phyloP scores from a whole-genome alignment of 495 filamentous ascomycete species.

The Ramalina intermedia region DNA sequence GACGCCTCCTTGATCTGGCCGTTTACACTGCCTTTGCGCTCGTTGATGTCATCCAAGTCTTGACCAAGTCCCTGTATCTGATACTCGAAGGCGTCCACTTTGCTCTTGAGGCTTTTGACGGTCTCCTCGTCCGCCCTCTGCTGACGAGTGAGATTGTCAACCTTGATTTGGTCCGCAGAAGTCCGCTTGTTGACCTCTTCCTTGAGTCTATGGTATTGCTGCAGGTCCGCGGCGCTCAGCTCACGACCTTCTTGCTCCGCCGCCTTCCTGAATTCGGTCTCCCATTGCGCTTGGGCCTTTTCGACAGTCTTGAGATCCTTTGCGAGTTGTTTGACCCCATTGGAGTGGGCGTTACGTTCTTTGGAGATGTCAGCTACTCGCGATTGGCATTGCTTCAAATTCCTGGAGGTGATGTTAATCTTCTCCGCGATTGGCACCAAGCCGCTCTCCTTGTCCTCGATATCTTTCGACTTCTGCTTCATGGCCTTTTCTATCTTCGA shows the following conservation, averaged over 20 bases:
- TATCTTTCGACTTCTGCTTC: conserved; percentile 71
- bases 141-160: conserved; percentile 72
- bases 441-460: conserved; percentile 71
- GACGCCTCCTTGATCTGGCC: conserved; percentile 47
- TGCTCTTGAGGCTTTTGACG: conserved; percentile 70
- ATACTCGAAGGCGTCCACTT: conserved; percentile 63
- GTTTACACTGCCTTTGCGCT: conserved; percentile 47
- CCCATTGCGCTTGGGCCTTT: conserved; percentile 82
- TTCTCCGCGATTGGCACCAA: conserved; percentile 88
- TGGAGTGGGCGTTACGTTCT: conserved; percentile 55
- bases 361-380: conserved; percentile 57
- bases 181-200: conserved; percentile 78
- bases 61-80: conserved; percentile 56
- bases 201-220: conserved; percentile 76
- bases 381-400: conserved; percentile 48
- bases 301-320: conserved; percentile 73
- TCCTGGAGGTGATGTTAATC: conserved; percentile 61
- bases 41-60: conserved; percentile 54
- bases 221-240: conserved; percentile 70
- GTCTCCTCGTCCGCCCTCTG: conserved; percentile 81
- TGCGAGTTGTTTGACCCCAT: conserved; percentile 51
- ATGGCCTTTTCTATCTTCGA: conserved; percentile 70
- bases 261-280: conserved; percentile 68
- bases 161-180: conserved; percentile 63
- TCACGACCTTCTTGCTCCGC: conserved; percentile 76